These are phyloP conservation scores for Trametes maxima DNA, from an alignment of 768 basidiomycete genomes.

Conservation along the genomic window DNA sequence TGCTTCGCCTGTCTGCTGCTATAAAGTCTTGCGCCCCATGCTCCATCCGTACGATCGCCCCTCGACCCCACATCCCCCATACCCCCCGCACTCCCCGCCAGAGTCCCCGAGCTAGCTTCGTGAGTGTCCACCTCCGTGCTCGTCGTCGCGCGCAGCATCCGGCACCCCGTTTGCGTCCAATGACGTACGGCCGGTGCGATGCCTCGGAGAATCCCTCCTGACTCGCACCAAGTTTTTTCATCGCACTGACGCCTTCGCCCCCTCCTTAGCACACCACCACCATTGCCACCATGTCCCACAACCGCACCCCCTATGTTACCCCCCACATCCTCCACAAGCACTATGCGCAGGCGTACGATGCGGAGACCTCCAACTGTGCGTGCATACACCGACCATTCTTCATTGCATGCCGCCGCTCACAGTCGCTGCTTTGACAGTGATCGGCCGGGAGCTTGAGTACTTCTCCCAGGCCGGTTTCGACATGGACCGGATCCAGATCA, in stretches of 20 bases:
- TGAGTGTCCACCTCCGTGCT: conserved; percentile 3
- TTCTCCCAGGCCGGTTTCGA: conserved; percentile 99
- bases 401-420: conserved; percentile 10
- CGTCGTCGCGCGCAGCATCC: background rate
- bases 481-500: conserved; percentile 96
- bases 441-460: conserved; percentile 92
- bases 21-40: conserved; percentile 18
- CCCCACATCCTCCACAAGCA: conserved; percentile 88
- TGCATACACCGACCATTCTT: conserved; percentile 21
- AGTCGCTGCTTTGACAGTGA: conserved; percentile 51
- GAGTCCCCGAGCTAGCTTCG: background rate
- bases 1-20: conserved; percentile 20
- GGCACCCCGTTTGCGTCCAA: background rate
- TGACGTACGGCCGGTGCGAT: conserved; percentile 8
- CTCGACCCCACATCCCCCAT: conserved; percentile 14
- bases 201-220: conserved; percentile 6
- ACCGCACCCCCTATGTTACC: conserved; percentile 83
- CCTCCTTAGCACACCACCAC: conserved; percentile 29
- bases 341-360: conserved; percentile 76
- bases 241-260: background rate
- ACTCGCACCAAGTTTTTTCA: background rate
- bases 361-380: conserved; percentile 63
- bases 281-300: conserved; percentile 66
- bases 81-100: background rate
- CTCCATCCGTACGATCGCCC: conserved; percentile 14